These are phyloP conservation scores for Pseudogymnoascus sp. DNA, from an alignment of 2,329 filamentous ascomycete genomes.

Conservation along the genomic window DNA sequence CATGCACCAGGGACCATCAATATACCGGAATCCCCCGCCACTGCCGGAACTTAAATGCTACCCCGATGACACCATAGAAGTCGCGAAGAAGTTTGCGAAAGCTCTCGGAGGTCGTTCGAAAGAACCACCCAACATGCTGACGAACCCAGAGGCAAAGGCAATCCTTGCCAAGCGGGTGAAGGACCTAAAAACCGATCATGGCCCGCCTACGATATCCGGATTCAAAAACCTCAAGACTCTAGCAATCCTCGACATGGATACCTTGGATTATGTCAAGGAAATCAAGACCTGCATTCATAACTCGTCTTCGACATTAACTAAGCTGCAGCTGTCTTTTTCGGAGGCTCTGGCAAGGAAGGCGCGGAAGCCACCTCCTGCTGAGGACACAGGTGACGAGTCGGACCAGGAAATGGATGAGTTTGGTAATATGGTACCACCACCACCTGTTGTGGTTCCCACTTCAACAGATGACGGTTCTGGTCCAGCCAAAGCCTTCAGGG, in stretches of 20 bases:
- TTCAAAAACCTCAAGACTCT: constrained; percentile 48
- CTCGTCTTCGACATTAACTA: constrained; percentile 45
- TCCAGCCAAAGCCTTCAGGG: constrained; percentile 39
- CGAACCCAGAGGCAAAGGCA: background rate
- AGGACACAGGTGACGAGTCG: constrained; percentile 38
- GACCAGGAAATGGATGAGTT: constrained; percentile 47
- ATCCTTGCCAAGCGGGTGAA: background rate
- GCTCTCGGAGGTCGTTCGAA: background rate
- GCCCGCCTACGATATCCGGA: constrained; percentile 46
- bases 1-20: constrained; percentile 48
- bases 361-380: constrained; percentile 34
- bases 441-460: constrained; percentile 24
- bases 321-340: constrained; percentile 52
- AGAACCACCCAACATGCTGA: background rate
- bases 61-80: background rate
- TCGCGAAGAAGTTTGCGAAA: background rate
- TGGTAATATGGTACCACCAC: constrained; percentile 31
- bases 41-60: constrained; percentile 23
- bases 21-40: constrained; percentile 43
- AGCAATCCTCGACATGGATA: constrained; percentile 52
- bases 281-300: constrained; percentile 47
- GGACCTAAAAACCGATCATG: constrained; percentile 19
- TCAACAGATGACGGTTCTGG: constrained; percentile 32
- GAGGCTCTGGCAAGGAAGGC: constrained; percentile 40
- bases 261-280: constrained; percentile 46